A percentile compares a stretch with the other conserved stretches of the same genome.
Evolutionary conservation across 1,139 yeast species (phyloP).

Genomic region (Trichomonascaceae sp.): DNA sequence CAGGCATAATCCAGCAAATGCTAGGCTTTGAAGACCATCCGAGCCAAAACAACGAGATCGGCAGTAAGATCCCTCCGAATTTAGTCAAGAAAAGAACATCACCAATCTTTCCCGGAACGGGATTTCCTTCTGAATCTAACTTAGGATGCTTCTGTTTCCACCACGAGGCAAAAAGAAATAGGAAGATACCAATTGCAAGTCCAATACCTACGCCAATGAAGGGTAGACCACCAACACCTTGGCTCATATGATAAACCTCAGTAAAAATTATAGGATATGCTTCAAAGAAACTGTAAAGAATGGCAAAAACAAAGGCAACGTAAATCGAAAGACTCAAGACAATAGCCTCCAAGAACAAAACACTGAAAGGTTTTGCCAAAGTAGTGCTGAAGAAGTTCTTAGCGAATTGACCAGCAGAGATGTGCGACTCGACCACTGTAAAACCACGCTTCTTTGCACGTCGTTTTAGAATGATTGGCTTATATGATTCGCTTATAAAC

Average conservation of each 20-base stretch:
- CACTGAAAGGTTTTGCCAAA: slow-evolving; percentile 6
- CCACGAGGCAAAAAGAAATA: slow-evolving; percentile 25
- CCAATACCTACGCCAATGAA: slow-evolving; percentile 44
- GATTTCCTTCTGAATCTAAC: slow-evolving; percentile 57
- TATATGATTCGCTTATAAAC: slow-evolving; percentile 25
- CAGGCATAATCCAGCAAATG: slow-evolving; percentile 62
- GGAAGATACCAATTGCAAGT: slow-evolving; percentile 23
- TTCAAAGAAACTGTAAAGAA: slow-evolving; percentile 53
- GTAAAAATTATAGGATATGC: slow-evolving; percentile 51
- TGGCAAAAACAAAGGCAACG: slow-evolving; percentile 47
- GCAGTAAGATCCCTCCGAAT: slow-evolving; percentile 38
- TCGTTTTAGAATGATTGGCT: slow-evolving; percentile 20
- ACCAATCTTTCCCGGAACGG: slow-evolving; percentile 51
- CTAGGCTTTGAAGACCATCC: slow-evolving; percentile 45
- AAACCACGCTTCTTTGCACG: slow-evolving; percentile 24
- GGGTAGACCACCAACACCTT: slow-evolving; percentile 43
- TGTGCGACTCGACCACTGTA: background rate
- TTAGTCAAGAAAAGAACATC: slow-evolving; percentile 38
- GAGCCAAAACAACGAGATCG: slow-evolving; percentile 43
- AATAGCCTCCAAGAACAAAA: slow-evolving; percentile 13
- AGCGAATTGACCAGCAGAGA: slow-evolving; percentile 19
- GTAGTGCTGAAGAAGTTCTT: slow-evolving; percentile 20
- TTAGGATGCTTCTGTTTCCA: slow-evolving; percentile 42
- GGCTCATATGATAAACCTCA: slow-evolving; percentile 40
- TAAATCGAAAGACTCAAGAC: slow-evolving; percentile 36